Evolutionary conservation across 2,329 filamentous ascomycete genomes (phyloP), one percentile per base, ranked within the genome.

Genomic region (Cladophialophora yegresii): DNA sequence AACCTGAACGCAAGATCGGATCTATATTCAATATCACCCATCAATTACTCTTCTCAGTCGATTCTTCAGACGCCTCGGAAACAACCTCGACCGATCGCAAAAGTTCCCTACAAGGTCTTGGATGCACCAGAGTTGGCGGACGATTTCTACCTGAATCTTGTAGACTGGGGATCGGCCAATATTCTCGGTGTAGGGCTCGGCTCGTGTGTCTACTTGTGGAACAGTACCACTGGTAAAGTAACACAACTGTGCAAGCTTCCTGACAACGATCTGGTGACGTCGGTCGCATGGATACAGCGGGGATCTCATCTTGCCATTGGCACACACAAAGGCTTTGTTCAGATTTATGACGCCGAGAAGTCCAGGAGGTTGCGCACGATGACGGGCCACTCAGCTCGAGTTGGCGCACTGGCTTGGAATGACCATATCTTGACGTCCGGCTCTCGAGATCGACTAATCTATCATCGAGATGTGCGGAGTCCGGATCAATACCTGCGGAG

Each of bases 151-250:
- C 83, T 99, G 40, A 99, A 99, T 73, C 81, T 99, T 28, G 93
- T 99, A 2, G 95, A 99, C 74, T 99, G 95, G 95, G 95, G 95
- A 50, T 96, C 91, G 72, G 92, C 90, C 71, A 96, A 98, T 76
- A 89, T 96, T 8, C 83, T 99, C 10, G 95, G 93, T 6, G 95
- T 99, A 50, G 95, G 95, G 0, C 80, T 99, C 28, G 93, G 93
- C 20, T 91, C 90, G 20, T 96, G 91, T 70, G 95, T 99, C 5
- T 99, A 98, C 75, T 95, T 98, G 87, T 99, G 95, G 95, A 96
- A 97, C 75, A 95, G 93, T 4, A 87, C 92, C 70, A 90, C 90
- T 7, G 95, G 93, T 67, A 87, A 90, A 69, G 95, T 99, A 2
- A 96, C 92, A 66, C 96, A 96, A 77, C 84, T 99, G 9, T 98